phyloP scores from a whole-genome alignment of 257 asterid genomes.

The Perilla frutescens region DNA sequence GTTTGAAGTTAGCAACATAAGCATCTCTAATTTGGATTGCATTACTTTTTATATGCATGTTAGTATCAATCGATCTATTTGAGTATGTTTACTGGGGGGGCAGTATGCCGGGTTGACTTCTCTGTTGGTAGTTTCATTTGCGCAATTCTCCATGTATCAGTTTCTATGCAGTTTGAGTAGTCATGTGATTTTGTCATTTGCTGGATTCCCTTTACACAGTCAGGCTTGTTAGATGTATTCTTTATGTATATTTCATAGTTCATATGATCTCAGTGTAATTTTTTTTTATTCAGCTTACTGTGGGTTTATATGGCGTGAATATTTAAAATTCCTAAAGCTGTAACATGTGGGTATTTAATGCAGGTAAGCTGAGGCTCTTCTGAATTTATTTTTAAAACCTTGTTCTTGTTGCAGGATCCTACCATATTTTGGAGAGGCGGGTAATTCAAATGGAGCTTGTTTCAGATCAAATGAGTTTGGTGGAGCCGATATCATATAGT shows the following conservation, averaged over 20 bases:
- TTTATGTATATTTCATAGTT: background rate
- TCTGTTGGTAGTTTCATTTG: too few relatives aligned
- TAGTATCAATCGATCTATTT: too few relatives aligned
- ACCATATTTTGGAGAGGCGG: conserved; percentile 48
- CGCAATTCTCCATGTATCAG: too few relatives aligned
- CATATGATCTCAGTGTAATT: background rate
- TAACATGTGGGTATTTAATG: background rate
- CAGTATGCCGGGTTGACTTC: too few relatives aligned
- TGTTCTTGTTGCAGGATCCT: background rate
- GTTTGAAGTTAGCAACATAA: too few relatives aligned
- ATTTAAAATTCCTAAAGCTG: background rate
- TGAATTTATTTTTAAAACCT: too few relatives aligned
- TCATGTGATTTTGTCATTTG: background rate
- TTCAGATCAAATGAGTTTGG: conserved; percentile 34
- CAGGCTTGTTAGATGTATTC: background rate
- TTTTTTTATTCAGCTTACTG: background rate
- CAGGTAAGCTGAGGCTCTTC: too few relatives aligned
- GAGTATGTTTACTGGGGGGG: too few relatives aligned
- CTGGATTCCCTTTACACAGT: background rate
- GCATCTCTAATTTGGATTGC: too few relatives aligned
- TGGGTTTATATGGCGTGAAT: background rate
- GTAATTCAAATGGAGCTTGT: conserved; percentile 57
- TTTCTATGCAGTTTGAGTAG: background rate
- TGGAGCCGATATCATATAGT: conserved; percentile 42
- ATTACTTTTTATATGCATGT: too few relatives aligned